A percentile compares a stretch with the other conserved stretches of the same genome.
These are phyloP conservation scores for Aspergillus homomorphus DNA, from an alignment of 495 filamentous ascomycete genomes.

Conservation along the genomic window DNA sequence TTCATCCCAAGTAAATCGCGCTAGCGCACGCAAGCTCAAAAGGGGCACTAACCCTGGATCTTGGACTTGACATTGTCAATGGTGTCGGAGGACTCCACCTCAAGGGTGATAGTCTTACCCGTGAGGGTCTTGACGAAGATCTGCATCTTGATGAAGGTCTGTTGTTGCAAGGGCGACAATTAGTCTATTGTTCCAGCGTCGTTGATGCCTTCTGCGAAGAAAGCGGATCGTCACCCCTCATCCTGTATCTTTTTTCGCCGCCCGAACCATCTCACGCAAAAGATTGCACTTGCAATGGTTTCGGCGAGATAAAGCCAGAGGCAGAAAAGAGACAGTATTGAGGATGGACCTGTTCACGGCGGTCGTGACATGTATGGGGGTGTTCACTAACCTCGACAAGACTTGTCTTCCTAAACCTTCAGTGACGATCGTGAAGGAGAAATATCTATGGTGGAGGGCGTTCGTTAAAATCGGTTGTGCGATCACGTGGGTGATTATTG, in stretches of 20 bases:
- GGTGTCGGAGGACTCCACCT: conserved; percentile 99
- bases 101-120: conserved; percentile 99
- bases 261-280: not conserved
- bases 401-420: conserved; percentile 58
- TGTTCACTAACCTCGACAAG: conserved; percentile 50
- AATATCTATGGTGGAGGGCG: conserved; percentile 28
- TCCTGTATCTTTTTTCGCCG: not conserved
- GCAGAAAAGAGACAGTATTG: not conserved
- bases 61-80: conserved; percentile 99
- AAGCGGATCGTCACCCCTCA: not conserved
- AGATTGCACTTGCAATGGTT: not conserved
- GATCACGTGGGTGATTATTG: conserved; percentile 36
- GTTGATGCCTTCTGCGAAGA: not conserved
- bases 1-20: not conserved
- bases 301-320: not conserved
- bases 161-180: not conserved
- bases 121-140: conserved; percentile 99
- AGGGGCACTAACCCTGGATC: conserved; percentile 59
- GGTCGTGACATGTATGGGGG: not conserved
- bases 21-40: too few species aligned
- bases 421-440: conserved; percentile 35
- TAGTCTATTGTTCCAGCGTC: not conserved
- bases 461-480: conserved; percentile 48
- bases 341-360: not conserved
- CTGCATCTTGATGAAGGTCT: conserved; percentile 78